Conservation (phyloP, 2,329 filamentous ascomycete genomes). For the Cladobotryum mycophilum region DNA sequence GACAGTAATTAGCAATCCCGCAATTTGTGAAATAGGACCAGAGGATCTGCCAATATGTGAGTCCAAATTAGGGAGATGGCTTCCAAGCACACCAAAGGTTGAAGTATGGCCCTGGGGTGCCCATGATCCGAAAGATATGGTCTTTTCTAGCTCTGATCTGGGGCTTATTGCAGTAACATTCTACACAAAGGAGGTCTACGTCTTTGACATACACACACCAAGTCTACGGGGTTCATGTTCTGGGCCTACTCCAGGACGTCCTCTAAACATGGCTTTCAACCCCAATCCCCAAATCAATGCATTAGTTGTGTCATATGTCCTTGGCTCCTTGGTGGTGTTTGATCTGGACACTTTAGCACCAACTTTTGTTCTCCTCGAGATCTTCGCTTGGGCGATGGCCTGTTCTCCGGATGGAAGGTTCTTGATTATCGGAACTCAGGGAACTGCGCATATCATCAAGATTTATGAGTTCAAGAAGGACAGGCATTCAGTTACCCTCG, state of each 20-base stretch:
- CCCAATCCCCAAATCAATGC: not conserved
- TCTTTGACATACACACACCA: not conserved
- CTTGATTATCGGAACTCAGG: not conserved
- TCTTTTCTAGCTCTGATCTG: not conserved
- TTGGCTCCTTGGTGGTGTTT: slow-evolving; percentile 1
- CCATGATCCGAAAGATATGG: not conserved
- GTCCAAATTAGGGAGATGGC: not conserved
- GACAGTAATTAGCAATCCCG: too few relatives aligned
- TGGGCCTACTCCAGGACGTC: not conserved
- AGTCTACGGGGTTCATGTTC: not conserved
- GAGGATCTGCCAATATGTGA: too few relatives aligned
- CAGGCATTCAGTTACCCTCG: not conserved
- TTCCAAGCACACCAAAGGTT: not conserved
- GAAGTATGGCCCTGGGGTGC: not conserved
- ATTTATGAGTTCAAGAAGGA: slow-evolving; percentile 1
- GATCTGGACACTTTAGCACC: not conserved
- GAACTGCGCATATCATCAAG: not conserved
- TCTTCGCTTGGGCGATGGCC: not conserved
- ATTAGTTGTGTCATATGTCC: not conserved
- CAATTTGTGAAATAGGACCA: too few relatives aligned
- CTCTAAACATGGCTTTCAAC: not conserved
- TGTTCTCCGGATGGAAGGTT: slow-evolving; percentile 4
- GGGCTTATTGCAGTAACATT: not conserved
- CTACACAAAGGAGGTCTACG: not conserved
- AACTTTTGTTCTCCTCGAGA: not conserved